Evolutionary conservation across 805 yeast species (phyloP).

Genomic region (Saturnispora bothae): DNA sequence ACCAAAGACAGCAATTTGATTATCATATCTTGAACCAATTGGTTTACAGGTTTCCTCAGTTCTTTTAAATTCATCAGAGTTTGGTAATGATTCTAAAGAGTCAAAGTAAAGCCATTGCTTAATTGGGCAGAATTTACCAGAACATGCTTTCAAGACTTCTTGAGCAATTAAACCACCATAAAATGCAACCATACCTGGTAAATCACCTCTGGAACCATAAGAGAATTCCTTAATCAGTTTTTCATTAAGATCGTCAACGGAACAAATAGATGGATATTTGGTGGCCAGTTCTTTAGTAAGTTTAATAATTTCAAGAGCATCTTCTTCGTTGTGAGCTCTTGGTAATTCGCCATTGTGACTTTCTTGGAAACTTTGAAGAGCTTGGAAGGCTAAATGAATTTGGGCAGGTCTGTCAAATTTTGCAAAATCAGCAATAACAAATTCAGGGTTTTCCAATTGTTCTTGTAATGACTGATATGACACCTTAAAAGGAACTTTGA

Average conservation of each 20-base stretch:
- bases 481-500: slow-evolving; percentile 64
- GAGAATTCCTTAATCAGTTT: slow-evolving; percentile 62
- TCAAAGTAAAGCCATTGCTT: slow-evolving; percentile 91
- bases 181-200: slow-evolving; percentile 82
- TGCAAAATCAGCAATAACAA: slow-evolving; percentile 75
- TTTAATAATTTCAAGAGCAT: slow-evolving; percentile 56
- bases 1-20: slow-evolving; percentile 94
- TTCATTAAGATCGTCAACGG: slow-evolving; percentile 43
- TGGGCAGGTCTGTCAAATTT: slow-evolving; percentile 89
- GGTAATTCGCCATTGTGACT: slow-evolving; percentile 61
- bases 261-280: slow-evolving; percentile 46
- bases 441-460: slow-evolving; percentile 73
- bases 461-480: slow-evolving; percentile 52
- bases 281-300: slow-evolving; percentile 49
- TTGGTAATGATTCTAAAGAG: slow-evolving; percentile 84
- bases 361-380: slow-evolving; percentile 62
- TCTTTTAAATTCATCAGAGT: slow-evolving; percentile 45
- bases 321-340: slow-evolving; percentile 61
- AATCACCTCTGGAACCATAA: slow-evolving; percentile 82
- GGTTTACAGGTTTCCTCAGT: slow-evolving; percentile 66
- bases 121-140: slow-evolving; percentile 91
- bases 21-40: slow-evolving; percentile 74
- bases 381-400: slow-evolving; percentile 86
- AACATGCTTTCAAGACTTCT: slow-evolving; percentile 89
- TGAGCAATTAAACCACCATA: slow-evolving; percentile 94